A percentile compares a stretch with the other conserved stretches of the same genome.
Evolutionary conservation across 108 stramenopile genomes (phyloP).

Genomic region (Pseudonitzschia delicatissima): DNA sequence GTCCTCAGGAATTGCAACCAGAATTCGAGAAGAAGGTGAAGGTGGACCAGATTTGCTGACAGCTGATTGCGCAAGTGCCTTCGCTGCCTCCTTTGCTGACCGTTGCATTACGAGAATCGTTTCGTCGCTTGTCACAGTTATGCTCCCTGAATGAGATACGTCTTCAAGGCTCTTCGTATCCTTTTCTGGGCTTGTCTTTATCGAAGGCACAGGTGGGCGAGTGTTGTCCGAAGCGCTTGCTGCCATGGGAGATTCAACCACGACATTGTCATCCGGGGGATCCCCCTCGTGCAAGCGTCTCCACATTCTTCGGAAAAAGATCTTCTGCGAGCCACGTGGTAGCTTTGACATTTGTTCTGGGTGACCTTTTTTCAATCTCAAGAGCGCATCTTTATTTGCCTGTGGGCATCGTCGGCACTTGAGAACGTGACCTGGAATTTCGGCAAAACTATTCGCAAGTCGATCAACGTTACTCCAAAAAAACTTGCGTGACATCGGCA

Average conservation of each 20-base stretch:
- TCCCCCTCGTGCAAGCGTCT: slow-evolving; percentile 74
- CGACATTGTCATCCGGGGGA: slow-evolving; percentile 9
- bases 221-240: not conserved
- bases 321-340: slow-evolving; percentile 85
- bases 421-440: slow-evolving; percentile 83
- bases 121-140: slow-evolving; percentile 33
- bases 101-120: slow-evolving; percentile 27
- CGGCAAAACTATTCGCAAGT: slow-evolving; percentile 86
- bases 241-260: not conserved
- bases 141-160: slow-evolving; percentile 13
- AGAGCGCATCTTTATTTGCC: slow-evolving; percentile 64
- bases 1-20: slow-evolving; percentile 81
- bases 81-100: slow-evolving; percentile 40
- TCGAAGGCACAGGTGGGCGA: not conserved
- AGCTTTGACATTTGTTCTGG: slow-evolving; percentile 72
- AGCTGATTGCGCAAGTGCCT: slow-evolving; percentile 26
- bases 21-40: slow-evolving; percentile 58
- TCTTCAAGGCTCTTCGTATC: slow-evolving; percentile 4
- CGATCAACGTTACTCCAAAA: slow-evolving; percentile 89
- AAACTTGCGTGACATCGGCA: slow-evolving; percentile 75
- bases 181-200: slow-evolving; percentile 9
- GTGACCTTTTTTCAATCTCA: slow-evolving; percentile 66
- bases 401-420: slow-evolving; percentile 75
- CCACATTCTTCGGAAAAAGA: slow-evolving; percentile 89
- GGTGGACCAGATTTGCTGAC: slow-evolving; percentile 15